A percentile compares a stretch with the other conserved stretches of the same genome.
phyloP scores from a whole-genome alignment of 202 grass and related monocot species.

The Zizania palustris region DNA sequence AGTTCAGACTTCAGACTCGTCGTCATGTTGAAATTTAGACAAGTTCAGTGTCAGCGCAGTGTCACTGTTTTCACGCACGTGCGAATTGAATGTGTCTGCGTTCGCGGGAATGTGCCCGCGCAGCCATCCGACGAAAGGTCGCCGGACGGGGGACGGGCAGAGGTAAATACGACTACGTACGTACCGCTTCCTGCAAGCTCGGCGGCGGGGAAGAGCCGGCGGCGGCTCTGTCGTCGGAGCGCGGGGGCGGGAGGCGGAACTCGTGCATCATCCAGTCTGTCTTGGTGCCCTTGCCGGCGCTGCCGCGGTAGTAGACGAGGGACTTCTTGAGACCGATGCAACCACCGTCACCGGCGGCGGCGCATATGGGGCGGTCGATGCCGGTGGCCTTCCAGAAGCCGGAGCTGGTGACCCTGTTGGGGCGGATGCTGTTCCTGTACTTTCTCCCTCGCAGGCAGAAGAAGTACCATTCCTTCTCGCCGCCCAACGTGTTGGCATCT shows the following conservation, averaged over 20 bases:
- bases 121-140: background rate
- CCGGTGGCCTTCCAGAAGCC: slow-evolving; percentile 99
- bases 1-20: too few relatives aligned
- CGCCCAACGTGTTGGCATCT: slow-evolving; percentile 53
- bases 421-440: slow-evolving; percentile 88
- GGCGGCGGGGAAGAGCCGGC: slow-evolving; percentile 26
- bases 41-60: background rate
- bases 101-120: background rate
- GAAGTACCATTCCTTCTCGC: slow-evolving; percentile 93
- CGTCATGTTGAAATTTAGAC: background rate
- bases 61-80: slow-evolving; percentile 1
- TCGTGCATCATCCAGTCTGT: slow-evolving; percentile 99
- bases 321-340: slow-evolving; percentile 92
- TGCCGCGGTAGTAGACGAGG: slow-evolving; percentile 85
- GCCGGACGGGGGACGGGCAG: background rate
- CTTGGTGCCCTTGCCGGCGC: slow-evolving; percentile 81
- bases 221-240: background rate
- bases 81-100: background rate
- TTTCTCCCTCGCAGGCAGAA: slow-evolving; percentile 84
- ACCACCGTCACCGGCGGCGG: slow-evolving; percentile 10
- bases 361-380: slow-evolving; percentile 76
- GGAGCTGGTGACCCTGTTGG: slow-evolving; percentile 75
- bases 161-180: background rate
- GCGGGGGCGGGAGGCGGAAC: slow-evolving; percentile 63
- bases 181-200: slow-evolving; percentile 71